Conservation (phyloP, 306 rosid genomes). For the Canavalia gladiata region DNA sequence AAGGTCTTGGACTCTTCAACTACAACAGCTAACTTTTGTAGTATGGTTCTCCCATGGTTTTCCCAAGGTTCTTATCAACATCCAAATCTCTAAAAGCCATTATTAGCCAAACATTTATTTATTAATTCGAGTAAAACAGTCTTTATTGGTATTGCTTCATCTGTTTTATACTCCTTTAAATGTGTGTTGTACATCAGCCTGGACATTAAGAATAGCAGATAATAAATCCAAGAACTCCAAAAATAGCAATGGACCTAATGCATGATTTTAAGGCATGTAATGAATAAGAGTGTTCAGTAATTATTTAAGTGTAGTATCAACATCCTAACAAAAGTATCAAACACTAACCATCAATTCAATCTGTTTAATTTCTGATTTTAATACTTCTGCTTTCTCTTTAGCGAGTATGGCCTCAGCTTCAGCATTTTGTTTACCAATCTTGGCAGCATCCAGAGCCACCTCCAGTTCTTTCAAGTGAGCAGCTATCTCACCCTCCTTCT, state of each 20-base stretch:
- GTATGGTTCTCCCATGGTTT: too few species aligned
- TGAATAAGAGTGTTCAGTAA: constrained; percentile 30
- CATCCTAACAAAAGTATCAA: constrained; percentile 39
- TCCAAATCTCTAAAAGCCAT: constrained; percentile 17
- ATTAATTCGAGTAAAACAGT: constrained; percentile 16
- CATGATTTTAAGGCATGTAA: constrained; percentile 36
- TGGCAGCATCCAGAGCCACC: constrained; percentile 85
- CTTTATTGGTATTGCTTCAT: constrained; percentile 35
- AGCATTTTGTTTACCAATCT: constrained; percentile 68
- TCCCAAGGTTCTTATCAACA: background rate
- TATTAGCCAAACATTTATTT: constrained; percentile 15
- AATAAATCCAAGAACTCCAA: constrained; percentile 45
- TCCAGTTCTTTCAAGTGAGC: constrained; percentile 81
- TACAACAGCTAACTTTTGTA: too few species aligned
- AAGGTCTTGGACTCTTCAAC: too few species aligned
- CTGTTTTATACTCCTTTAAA: constrained; percentile 2
- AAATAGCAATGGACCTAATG: constrained; percentile 39
- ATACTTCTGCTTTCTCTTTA: constrained; percentile 69
- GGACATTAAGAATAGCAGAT: constrained; percentile 33
- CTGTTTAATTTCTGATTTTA: constrained; percentile 74
- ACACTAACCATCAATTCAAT: constrained; percentile 75
- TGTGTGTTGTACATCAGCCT: constrained; percentile 33
- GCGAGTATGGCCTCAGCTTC: constrained; percentile 77
- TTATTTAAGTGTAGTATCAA: constrained; percentile 23
- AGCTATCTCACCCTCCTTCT: constrained; percentile 77